A percentile compares a stretch with the other conserved stretches of the same genome.
Evolutionary conservation across 1,139 yeast genomes (phyloP).

Genomic region (Zhuliangozyma blackwelliae): DNA sequence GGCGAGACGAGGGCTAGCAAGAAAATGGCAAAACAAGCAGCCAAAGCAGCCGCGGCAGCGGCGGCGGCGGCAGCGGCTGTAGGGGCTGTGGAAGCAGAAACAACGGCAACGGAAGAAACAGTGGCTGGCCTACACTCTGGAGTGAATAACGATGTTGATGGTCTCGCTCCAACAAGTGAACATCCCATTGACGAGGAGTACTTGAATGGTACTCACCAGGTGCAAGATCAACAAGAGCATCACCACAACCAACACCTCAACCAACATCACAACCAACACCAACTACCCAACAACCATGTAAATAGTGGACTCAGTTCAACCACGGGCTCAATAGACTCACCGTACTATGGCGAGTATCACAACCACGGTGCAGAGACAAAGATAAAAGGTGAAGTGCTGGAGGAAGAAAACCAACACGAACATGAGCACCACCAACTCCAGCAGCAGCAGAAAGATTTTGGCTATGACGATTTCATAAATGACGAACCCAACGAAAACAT

Average conservation of each 20-base stretch:
- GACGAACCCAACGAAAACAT: conserved; percentile 8
- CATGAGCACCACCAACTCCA: conserved; percentile 1
- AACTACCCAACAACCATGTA: conserved; percentile 1
- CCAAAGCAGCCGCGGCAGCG: conserved; percentile 18
- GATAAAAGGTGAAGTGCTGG: background rate
- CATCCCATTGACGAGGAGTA: background rate
- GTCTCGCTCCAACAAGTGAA: background rate
- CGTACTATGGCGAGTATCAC: conserved; percentile 1
- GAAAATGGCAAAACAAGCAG: conserved; percentile 30
- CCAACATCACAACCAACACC: too few relatives aligned
- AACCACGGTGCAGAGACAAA: background rate
- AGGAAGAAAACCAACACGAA: background rate
- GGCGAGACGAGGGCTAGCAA: conserved; percentile 46
- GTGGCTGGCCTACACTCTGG: conserved; percentile 3
- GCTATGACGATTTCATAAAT: conserved; percentile 29
- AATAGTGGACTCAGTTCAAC: background rate
- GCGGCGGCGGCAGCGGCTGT: conserved; percentile 9
- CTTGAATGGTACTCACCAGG: background rate
- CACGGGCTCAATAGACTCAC: background rate
- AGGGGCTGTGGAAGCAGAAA: conserved; percentile 14
- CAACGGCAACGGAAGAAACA: conserved; percentile 5
- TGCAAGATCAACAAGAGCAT: background rate
- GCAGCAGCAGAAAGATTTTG: conserved; percentile 21
- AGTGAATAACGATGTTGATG: too few relatives aligned
- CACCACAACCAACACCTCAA: too few relatives aligned